These are phyloP conservation scores for Bodo saltans DNA, from an alignment of 78 protist species.

Conservation along the genomic window DNA sequence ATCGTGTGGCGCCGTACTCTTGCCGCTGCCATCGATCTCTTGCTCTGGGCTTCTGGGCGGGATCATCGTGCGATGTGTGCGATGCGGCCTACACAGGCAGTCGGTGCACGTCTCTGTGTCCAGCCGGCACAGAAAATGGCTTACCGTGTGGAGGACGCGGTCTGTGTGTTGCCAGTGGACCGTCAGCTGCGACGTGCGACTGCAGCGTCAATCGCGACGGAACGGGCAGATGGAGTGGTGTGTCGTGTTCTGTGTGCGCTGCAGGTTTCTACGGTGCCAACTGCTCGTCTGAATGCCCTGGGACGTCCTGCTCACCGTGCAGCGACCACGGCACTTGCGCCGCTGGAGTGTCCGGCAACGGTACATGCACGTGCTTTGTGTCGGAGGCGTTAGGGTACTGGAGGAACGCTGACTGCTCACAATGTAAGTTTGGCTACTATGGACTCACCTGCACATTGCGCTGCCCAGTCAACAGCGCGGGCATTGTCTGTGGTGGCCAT, in stretches of 20 bases:
- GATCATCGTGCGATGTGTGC: neutral
- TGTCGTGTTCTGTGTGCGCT: neutral
- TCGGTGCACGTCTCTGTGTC: no score
- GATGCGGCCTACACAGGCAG: no score
- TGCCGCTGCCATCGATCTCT: neutral
- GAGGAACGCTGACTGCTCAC: no score
- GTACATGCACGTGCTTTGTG: no score
- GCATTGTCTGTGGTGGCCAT: neutral
- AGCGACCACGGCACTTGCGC: no score
- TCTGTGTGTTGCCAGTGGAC: neutral
- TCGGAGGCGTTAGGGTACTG: no score
- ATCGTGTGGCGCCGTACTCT: no score
- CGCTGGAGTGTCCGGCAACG: no score
- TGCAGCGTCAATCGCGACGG: neutral
- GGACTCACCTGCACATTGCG: no score
- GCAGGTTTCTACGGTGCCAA: neutral
- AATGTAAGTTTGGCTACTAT: no score
- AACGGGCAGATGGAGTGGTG: constrained; percentile 1
- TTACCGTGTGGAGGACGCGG: constrained; percentile 25
- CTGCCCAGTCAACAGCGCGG: neutral
- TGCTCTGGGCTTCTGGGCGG: neutral
- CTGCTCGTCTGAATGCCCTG: constrained; percentile 9
- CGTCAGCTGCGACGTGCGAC: neutral
- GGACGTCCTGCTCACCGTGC: neutral
- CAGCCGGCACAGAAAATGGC: no score